These are phyloP conservation scores for Xylariaceae sp. DNA, from an alignment of 2,329 filamentous ascomycete species.

Conservation along the genomic window DNA sequence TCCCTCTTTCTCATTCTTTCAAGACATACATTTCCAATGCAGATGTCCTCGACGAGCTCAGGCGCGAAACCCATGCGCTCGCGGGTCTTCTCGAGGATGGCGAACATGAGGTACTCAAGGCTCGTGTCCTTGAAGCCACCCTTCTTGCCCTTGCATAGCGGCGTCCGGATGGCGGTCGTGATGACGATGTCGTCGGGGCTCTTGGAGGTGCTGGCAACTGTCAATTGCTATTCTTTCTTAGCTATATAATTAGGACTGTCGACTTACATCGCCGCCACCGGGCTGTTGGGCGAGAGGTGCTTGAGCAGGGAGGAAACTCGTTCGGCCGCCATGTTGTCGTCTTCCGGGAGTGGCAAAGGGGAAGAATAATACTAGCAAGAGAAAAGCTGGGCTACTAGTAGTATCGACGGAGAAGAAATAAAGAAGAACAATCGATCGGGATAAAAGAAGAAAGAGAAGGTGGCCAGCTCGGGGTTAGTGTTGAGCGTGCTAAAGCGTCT, in stretches of 20 bases:
- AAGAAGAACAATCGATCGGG: neutral
- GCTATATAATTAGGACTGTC: too few species aligned
- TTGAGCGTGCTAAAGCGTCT: neutral
- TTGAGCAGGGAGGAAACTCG: constrained; percentile 82
- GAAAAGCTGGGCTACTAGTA: neutral
- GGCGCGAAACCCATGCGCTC: constrained; percentile 74
- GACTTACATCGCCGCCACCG: constrained; percentile 71
- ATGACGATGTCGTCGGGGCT: constrained; percentile 96
- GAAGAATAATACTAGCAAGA: neutral
- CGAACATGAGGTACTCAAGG: constrained; percentile 80
- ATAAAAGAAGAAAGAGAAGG: neutral
- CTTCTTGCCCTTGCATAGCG: constrained; percentile 81
- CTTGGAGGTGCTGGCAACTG: constrained; percentile 65
- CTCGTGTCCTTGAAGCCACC: constrained; percentile 92
- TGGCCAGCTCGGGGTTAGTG: neutral
- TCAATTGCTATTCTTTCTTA: neutral
- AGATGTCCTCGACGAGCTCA: constrained; percentile 79
- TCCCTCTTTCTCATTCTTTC: neutral
- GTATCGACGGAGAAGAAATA: neutral
- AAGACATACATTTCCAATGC: constrained; percentile 73
- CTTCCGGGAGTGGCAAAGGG: neutral
- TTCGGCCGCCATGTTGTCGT: constrained; percentile 67
- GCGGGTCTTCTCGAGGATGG: constrained; percentile 71
- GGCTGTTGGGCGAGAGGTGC: constrained; percentile 72
- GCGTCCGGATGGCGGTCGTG: constrained; percentile 84